Percentiles rank a stretch among this genome's conserved stretches.
phyloP scores from a whole-genome alignment of 305 asterid genomes.

The Stenogyne calaminthoides region DNA sequence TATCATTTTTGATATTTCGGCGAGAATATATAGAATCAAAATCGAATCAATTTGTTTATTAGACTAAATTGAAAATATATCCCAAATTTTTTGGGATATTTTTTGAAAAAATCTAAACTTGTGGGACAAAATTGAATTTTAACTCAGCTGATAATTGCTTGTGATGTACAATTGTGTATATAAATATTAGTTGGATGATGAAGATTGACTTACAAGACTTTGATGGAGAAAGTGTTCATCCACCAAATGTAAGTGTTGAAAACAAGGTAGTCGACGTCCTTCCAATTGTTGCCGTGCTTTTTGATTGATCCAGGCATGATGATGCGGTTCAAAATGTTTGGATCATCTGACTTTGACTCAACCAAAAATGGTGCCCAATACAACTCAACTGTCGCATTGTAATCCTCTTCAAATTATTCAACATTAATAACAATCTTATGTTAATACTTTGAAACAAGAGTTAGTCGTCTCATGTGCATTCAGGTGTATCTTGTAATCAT shows the following conservation, averaged over 20 bases:
- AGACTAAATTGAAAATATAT: too few relatives aligned
- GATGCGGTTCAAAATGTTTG: constrained; percentile 72
- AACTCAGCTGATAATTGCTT: too few relatives aligned
- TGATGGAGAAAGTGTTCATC: constrained; percentile 93
- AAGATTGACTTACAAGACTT: constrained; percentile 67
- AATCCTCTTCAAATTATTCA: constrained; percentile 49
- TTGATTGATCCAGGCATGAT: constrained; percentile 83
- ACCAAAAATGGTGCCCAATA: constrained; percentile 95
- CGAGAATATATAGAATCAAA: too few relatives aligned
- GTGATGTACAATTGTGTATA: too few relatives aligned
- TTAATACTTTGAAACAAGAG: too few relatives aligned
- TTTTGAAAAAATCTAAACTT: too few relatives aligned
- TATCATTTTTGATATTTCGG: too few relatives aligned
- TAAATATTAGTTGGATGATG: not conserved
- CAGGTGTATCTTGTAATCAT: too few relatives aligned
- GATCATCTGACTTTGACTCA: constrained; percentile 94
- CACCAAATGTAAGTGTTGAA: constrained; percentile 98
- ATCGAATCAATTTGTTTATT: too few relatives aligned
- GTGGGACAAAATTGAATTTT: too few relatives aligned
- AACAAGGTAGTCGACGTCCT: constrained; percentile 74
- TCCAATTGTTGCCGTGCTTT: constrained; percentile 90
- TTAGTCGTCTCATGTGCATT: too few relatives aligned
- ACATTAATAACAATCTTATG: not conserved
- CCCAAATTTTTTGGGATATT: too few relatives aligned
- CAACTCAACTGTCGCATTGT: constrained; percentile 86